phyloP scores from a whole-genome alignment of 805 yeast species.

The Wickerhamiella lipophila region DNA sequence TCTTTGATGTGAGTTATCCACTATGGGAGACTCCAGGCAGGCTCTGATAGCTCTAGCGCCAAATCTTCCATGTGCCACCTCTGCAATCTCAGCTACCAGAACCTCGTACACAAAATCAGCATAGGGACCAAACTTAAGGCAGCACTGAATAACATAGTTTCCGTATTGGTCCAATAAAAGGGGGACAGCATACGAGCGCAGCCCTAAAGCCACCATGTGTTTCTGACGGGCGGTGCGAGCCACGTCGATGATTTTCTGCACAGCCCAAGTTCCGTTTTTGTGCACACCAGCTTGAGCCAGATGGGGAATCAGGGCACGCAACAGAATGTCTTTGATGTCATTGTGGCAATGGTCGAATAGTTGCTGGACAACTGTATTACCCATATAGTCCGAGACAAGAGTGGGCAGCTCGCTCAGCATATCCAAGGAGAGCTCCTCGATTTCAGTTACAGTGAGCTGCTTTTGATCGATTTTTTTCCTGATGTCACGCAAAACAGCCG shows the following conservation, averaged over 20 bases:
- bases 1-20: conserved; percentile 53
- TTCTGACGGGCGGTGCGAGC: conserved; percentile 53
- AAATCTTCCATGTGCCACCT: conserved; percentile 75
- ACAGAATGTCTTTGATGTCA: conserved; percentile 64
- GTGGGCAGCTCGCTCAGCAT: conserved; percentile 86
- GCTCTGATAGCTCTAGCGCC: conserved; percentile 95
- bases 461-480: conserved; percentile 59
- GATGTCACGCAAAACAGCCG: conserved; percentile 76
- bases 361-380: conserved; percentile 91
- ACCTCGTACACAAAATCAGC: conserved; percentile 82
- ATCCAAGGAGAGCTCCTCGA: conserved; percentile 69
- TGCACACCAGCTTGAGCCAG: conserved; percentile 88
- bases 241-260: conserved; percentile 81
- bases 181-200: conserved; percentile 71
- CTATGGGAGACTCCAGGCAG: conserved; percentile 67
- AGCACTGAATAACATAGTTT: conserved; percentile 89
- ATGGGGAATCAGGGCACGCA: conserved; percentile 62
- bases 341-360: conserved; percentile 61
- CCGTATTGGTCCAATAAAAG: conserved; percentile 93
- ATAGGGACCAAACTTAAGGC: conserved; percentile 83
- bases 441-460: conserved; percentile 41
- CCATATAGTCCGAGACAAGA: conserved; percentile 80
- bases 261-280: conserved; percentile 99
- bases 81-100: conserved; percentile 62
- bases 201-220: conserved; percentile 50